A percentile compares a stretch with the other conserved stretches of the same genome.
Conservation (phyloP, 495 filamentous ascomycete species). For the Lophium mytilinum region DNA sequence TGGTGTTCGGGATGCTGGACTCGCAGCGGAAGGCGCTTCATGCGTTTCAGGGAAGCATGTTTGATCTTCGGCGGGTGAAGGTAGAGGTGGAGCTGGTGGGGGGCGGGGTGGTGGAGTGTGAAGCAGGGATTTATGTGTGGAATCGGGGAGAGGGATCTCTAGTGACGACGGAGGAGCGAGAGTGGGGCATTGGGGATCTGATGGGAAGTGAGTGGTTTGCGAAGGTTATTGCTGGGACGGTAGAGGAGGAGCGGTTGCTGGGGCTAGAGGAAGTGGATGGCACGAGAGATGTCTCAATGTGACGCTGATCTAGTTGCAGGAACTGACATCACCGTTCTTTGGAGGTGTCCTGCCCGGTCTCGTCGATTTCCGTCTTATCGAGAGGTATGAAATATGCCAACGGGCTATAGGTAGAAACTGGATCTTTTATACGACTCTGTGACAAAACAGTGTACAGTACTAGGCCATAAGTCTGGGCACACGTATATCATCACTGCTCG, state of each 20-base stretch:
- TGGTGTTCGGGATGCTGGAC: constrained; percentile 4
- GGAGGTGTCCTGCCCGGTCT: too few relatives aligned
- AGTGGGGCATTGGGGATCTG: not conserved
- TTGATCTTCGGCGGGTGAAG: constrained; percentile 1
- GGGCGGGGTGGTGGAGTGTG: not conserved
- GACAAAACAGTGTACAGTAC: too few relatives aligned
- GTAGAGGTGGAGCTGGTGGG: not conserved
- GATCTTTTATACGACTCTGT: too few relatives aligned
- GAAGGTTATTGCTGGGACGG: not conserved
- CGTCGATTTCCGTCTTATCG: too few relatives aligned
- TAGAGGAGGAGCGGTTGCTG: not conserved
- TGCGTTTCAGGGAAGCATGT: constrained; percentile 1
- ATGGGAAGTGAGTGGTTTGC: constrained; percentile 1
- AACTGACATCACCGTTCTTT: too few relatives aligned
- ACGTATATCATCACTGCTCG: too few relatives aligned
- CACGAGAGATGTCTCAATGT: too few relatives aligned
- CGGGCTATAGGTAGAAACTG: too few relatives aligned
- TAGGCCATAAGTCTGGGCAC: too few relatives aligned
- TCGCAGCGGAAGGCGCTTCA: not conserved
- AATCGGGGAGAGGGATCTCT: not conserved
- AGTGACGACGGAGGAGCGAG: not conserved
- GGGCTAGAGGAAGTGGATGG: too few relatives aligned
- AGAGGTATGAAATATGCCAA: too few relatives aligned
- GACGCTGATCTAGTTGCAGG: too few relatives aligned
- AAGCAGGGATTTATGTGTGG: constrained; percentile 5